Evolutionary conservation across 2,329 filamentous ascomycete genomes (phyloP).

Genomic region (Fonsecaea erecta): DNA sequence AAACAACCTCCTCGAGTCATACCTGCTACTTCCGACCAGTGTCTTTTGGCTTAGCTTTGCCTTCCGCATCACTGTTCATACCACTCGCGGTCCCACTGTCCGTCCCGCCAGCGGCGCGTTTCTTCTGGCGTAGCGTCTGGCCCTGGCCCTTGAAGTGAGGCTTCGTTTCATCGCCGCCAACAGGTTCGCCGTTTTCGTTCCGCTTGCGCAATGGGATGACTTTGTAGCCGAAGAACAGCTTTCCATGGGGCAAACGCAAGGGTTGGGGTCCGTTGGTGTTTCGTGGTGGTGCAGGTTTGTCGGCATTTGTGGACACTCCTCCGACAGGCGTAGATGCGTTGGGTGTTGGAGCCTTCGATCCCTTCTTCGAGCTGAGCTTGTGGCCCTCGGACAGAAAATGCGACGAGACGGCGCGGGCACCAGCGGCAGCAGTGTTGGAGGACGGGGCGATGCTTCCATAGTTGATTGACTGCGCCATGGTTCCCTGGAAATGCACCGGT

Average conservation of each 20-base stretch:
- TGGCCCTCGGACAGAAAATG: conserved; percentile 83
- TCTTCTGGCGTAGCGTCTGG: conserved; percentile 77
- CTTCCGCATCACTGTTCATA: conserved; percentile 44
- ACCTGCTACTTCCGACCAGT: conserved; percentile 5
- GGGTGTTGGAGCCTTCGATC: conserved; percentile 73
- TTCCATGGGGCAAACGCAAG: conserved; percentile 80
- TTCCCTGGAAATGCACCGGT: conserved; percentile 79
- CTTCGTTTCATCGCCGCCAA: conserved; percentile 64
- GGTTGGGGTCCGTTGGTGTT: conserved; percentile 81
- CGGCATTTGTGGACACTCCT: conserved; percentile 55
- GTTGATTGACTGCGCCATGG: conserved; percentile 98
- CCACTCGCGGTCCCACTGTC: conserved; percentile 43
- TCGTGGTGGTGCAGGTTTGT: conserved; percentile 50
- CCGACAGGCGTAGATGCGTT: conserved; percentile 74
- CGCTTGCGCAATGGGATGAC: conserved; percentile 84
- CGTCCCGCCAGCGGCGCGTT: conserved; percentile 57
- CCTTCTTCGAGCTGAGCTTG: conserved; percentile 80
- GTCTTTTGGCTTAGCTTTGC: conserved; percentile 23
- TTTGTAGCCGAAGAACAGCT: conserved; percentile 96
- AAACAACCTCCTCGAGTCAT: background rate
- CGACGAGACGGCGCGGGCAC: conserved; percentile 68
- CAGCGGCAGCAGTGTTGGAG: conserved; percentile 66
- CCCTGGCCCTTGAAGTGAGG: conserved; percentile 85
- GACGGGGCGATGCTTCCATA: conserved; percentile 87
- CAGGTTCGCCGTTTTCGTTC: conserved; percentile 70